Evolutionary conservation across 2,329 filamentous ascomycete species (phyloP), one percentile per base, ranked within the genome.

Genomic region (Fusarium veterinarium): DNA sequence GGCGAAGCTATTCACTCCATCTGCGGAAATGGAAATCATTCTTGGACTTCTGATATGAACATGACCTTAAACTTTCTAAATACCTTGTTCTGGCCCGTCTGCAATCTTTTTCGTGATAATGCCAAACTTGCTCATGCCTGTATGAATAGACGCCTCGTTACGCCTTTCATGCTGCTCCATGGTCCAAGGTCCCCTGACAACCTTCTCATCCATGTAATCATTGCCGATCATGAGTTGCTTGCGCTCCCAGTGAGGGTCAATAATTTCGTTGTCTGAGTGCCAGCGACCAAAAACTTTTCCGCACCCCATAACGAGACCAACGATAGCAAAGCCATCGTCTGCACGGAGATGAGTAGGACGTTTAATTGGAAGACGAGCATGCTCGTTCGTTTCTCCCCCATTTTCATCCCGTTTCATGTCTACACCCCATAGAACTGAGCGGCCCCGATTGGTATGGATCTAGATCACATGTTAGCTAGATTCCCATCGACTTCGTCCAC

Each of bases 141-240:
- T n/a, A n/a, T n/a, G n/a, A n/a, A n/a, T n/a, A n/a, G n/a, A n/a
- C n/a, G n/a, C n/a, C n/a, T n/a, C n/a, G n/a, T n/a, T n/a, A n/a
- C n/a, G n/a, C n/a, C n/a, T n/a, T n/a, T n/a, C n/a, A n/a, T n/a
- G n/a, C n/a, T n/a, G n/a, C n/a, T n/a, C n/a, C n/a, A n/a, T n/a
- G n/a, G n/a, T n/a, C n/a, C n/a, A n/a, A 55, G 8, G 51, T 20
- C 1, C 51, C 37, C 10, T 28, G 0, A 1, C 0, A 0, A 17
- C 31, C 28, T 1, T 42, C 1, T 23, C 16, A 14, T 41, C 23
- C 1, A 55, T 8, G 0, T 31, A 19, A 19, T 41, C 16, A 30
- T 44, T 17, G 13, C 42, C 16, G 10, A 3, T 52, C 19, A 20
- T n/a, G n/a, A n/a, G n/a, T n/a, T n/a, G n/a, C n/a, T n/a, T n/a